Evolutionary conservation across 495 filamentous ascomycete genomes (phyloP).

Genomic region (Xylaria venustula): DNA sequence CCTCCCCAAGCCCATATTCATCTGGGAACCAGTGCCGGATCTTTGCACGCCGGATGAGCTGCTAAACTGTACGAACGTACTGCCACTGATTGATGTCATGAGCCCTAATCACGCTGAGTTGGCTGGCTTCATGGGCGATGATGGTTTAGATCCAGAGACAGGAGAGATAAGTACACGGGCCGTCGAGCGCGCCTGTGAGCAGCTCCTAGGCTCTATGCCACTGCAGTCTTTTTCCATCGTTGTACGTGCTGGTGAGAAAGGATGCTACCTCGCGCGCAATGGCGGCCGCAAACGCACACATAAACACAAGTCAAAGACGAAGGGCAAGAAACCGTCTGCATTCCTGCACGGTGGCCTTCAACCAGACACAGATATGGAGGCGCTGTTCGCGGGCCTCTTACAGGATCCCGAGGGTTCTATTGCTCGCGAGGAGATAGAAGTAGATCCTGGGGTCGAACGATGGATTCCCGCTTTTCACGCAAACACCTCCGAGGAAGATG

Average conservation of each 20-base stretch:
- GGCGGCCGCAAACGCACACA: slow-evolving; percentile 45
- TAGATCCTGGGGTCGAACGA: slow-evolving; percentile 52
- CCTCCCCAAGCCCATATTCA: slow-evolving; percentile 61
- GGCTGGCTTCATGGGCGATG: slow-evolving; percentile 69
- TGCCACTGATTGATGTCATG: slow-evolving; percentile 76
- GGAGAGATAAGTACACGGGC: slow-evolving; percentile 50
- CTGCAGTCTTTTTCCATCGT: slow-evolving; percentile 55
- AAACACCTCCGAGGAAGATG: neutral
- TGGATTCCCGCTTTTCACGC: slow-evolving; percentile 58
- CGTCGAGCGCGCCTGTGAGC: slow-evolving; percentile 54
- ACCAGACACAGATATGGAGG: slow-evolving; percentile 53
- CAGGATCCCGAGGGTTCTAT: slow-evolving; percentile 50
- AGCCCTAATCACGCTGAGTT: slow-evolving; percentile 88
- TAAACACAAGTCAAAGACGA: slow-evolving; percentile 27
- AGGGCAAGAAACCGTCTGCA: slow-evolving; percentile 39
- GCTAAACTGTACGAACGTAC: slow-evolving; percentile 65
- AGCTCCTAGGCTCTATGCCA: slow-evolving; percentile 51
- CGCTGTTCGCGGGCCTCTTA: slow-evolving; percentile 50
- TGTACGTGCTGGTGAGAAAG: slow-evolving; percentile 49
- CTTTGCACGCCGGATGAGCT: slow-evolving; percentile 76
- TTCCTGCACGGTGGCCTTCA: slow-evolving; percentile 42
- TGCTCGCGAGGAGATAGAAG: slow-evolving; percentile 57
- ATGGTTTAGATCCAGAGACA: slow-evolving; percentile 44
- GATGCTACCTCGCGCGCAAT: slow-evolving; percentile 52
- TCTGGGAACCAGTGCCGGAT: slow-evolving; percentile 96